phyloP scores from a whole-genome alignment of 495 filamentous ascomycete genomes.

The Penicillium canariense region DNA sequence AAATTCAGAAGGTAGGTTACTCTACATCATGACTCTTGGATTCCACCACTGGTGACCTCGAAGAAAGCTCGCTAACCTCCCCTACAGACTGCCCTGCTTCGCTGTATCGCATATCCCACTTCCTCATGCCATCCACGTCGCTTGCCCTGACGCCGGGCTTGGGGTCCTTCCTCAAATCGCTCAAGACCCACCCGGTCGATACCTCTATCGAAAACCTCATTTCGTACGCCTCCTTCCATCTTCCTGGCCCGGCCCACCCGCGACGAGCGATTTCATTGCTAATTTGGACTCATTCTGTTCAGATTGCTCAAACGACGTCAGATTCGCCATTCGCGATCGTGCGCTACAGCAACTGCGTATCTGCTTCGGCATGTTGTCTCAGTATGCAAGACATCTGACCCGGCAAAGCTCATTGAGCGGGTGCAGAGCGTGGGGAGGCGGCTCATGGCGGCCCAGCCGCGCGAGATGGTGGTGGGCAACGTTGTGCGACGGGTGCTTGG shows the following conservation, averaged over 20 bases:
- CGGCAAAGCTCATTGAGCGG: conserved; percentile 70
- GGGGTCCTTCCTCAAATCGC: conserved; percentile 70
- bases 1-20: background rate
- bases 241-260: background rate
- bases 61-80: conserved; percentile 1
- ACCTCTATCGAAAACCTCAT: conserved; percentile 77
- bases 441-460: conserved; percentile 76
- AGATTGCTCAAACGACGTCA: conserved; percentile 89
- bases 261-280: conserved; percentile 8
- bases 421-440: conserved; percentile 72
- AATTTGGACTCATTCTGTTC: conserved; percentile 10
- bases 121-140: conserved; percentile 49
- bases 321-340: conserved; percentile 80
- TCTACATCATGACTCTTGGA: background rate
- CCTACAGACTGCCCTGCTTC: background rate
- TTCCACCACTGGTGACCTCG: background rate
- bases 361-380: conserved; percentile 81
- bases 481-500: conserved; percentile 87
- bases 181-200: conserved; percentile 71
- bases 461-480: conserved; percentile 89
- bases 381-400: conserved; percentile 61
- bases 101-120: conserved; percentile 21
- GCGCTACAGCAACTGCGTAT: conserved; percentile 85
- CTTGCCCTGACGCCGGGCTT: conserved; percentile 63
- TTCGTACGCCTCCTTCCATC: conserved; percentile 54